These are phyloP conservation scores for Tolypocladium paradoxum DNA, from an alignment of 2,329 filamentous ascomycete species.

Conservation along the genomic window DNA sequence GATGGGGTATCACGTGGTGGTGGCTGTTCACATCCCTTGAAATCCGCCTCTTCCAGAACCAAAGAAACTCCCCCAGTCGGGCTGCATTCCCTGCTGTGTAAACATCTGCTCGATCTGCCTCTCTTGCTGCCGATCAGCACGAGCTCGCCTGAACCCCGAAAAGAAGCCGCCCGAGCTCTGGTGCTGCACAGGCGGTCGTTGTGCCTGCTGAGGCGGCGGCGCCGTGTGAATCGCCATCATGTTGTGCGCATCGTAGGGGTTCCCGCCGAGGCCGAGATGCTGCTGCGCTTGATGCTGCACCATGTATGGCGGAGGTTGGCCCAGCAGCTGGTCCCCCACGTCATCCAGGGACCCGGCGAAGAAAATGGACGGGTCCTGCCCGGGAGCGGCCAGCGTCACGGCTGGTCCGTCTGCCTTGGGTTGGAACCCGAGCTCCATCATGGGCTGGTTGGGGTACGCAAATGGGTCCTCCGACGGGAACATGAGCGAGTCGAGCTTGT, in stretches of 20 bases:
- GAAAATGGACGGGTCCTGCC: slow-evolving; percentile 34
- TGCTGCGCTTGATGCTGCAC: slow-evolving; percentile 40
- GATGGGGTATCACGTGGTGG: slow-evolving; percentile 27
- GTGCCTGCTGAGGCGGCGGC: slow-evolving; percentile 8
- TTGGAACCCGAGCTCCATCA: slow-evolving; percentile 46
- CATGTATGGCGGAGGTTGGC: slow-evolving; percentile 60
- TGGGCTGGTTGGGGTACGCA: slow-evolving; percentile 67
- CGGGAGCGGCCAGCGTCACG: slow-evolving; percentile 20
- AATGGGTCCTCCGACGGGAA: slow-evolving; percentile 71
- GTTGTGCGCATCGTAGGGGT: slow-evolving; percentile 32
- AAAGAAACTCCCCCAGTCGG: slow-evolving; percentile 37
- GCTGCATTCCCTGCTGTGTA: slow-evolving; percentile 32
- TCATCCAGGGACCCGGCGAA: slow-evolving; percentile 47
- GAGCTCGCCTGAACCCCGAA: slow-evolving; percentile 13
- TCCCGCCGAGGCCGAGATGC: slow-evolving; percentile 29
- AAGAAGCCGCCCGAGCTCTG: slow-evolving; percentile 19
- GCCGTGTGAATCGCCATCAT: slow-evolving; percentile 29
- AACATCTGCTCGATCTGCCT: slow-evolving; percentile 40
- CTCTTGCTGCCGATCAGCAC: slow-evolving; percentile 19
- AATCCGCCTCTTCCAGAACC: slow-evolving; percentile 31
- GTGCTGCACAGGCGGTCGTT: slow-evolving; percentile 12
- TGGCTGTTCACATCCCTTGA: slow-evolving; percentile 29
- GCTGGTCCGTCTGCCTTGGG: slow-evolving; percentile 20
- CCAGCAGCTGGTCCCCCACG: slow-evolving; percentile 63
- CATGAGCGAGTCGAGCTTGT: slow-evolving; percentile 69